A percentile compares a stretch with the other conserved stretches of the same genome.
Conservation (phyloP, 768 basidiomycete species). For the Mrakia hoshinonis region DNA sequence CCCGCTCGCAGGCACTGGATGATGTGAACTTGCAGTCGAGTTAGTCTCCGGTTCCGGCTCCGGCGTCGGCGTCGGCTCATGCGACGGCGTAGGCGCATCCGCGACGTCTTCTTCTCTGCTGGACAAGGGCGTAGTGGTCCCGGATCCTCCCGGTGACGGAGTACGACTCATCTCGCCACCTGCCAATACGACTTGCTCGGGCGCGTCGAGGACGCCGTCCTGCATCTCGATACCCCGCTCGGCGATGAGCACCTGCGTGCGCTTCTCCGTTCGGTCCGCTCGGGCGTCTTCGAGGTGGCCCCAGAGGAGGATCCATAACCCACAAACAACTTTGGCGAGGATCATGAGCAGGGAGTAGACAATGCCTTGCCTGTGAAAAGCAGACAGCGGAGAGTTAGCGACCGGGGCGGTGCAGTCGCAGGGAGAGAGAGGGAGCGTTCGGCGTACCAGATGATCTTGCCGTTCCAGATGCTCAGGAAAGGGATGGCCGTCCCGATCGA, state of each 20-base stretch:
- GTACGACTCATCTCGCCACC: neutral
- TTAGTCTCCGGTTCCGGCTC: neutral
- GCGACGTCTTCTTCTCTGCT: neutral
- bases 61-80: neutral
- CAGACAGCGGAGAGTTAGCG: neutral
- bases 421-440: neutral
- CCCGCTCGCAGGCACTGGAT: conserved; percentile 1
- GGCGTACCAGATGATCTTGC: conserved; percentile 45
- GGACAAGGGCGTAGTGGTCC: neutral
- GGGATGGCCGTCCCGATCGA: conserved; percentile 55
- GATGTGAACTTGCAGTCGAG: neutral
- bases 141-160: neutral
- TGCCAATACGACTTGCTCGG: too few relatives aligned
- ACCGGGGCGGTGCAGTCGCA: too few relatives aligned
- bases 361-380: neutral
- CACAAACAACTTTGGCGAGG: conserved; percentile 49
- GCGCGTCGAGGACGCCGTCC: neutral
- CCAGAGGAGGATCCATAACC: conserved; percentile 44
- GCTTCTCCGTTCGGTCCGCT: neutral
- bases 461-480: conserved; percentile 44
- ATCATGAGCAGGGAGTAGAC: conserved; percentile 55
- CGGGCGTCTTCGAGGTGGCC: neutral
- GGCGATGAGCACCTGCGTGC: neutral
- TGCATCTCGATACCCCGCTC: conserved; percentile 2
- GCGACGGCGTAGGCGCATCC: neutral